phyloP scores from a whole-genome alignment of 116 monocot genomes.

The Dioscorea cayenensis region DNA sequence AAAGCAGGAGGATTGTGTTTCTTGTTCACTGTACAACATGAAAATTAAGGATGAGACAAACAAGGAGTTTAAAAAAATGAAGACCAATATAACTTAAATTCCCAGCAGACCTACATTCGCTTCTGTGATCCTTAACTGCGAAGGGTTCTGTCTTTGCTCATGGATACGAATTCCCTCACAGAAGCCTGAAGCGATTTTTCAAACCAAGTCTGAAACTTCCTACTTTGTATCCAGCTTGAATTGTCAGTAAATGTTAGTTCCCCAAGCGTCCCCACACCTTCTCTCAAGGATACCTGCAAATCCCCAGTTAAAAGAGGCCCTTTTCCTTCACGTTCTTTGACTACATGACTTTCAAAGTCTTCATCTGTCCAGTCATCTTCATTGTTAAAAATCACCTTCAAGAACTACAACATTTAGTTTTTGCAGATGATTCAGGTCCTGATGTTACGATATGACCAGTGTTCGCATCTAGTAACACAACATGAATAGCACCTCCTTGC shows the following conservation, averaged over 20 bases:
- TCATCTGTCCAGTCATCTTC: conserved; percentile 87
- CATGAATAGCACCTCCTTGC: conserved; percentile 88
- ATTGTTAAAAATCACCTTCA: conserved; percentile 95
- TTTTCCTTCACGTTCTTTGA: conserved; percentile 93
- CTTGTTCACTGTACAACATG: conserved; percentile 60
- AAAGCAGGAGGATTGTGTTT: conserved; percentile 87
- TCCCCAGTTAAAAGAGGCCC: conserved; percentile 94
- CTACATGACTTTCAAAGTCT: conserved; percentile 79
- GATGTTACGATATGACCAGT: conserved; percentile 68
- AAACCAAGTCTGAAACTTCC: conserved; percentile 85
- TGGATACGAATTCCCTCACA: conserved; percentile 57
- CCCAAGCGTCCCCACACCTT: conserved; percentile 90
- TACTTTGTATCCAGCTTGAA: conserved; percentile 91
- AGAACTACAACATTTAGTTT: conserved; percentile 83
- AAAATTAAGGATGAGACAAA: neutral
- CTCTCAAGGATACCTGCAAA: conserved; percentile 70
- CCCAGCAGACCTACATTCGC: conserved; percentile 51
- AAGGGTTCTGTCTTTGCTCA: conserved; percentile 84
- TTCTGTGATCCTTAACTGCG: conserved; percentile 75
- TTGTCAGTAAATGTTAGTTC: conserved; percentile 91
- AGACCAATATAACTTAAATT: neutral
- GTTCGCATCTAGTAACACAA: conserved; percentile 74
- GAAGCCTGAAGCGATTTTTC: conserved; percentile 49
- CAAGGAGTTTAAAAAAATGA: neutral
- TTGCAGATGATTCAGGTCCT: conserved; percentile 79